Base-by-base conservation (phyloP, 495 filamentous ascomycete species). In the Pseudotulostoma volvatum region DNA sequence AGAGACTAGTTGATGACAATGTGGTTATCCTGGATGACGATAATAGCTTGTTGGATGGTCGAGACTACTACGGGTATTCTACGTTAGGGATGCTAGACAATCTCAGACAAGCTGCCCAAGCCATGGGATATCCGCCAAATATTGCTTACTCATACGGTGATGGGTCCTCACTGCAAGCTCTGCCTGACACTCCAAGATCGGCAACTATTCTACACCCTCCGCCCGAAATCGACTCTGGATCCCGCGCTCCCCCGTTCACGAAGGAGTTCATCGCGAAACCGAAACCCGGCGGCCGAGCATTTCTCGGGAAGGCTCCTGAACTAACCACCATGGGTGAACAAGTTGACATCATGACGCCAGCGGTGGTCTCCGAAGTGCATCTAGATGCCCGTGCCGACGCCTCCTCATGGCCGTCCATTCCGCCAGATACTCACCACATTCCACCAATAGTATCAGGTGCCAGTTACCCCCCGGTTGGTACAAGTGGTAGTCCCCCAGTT, bases 21-120 rank as follows among this genome's bases (percentile, higher is more conserved):
- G 50, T 57, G 4, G 51, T 50, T n/a, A 51, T 61, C 32, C 53
- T 59, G 33, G 59, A 63, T 31, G 61, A 63, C 35, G 58, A 62
- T 1, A 46, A 43, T 11, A 50, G 40, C 23, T n/a, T 47, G 15
- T 34, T 44, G 11, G 55, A 61, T 19, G 53, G 48, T 9, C 45
- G 46, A 7, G 52, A 59, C 31, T 44, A 48, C 5, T 48, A 53
- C 33, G 46, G 52, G 0, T 55, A 56, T 36, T 53, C 56, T 2
- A 53, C 53, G 38, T 54, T 57, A 33, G 50, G 56, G 0, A 59
- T 60, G 42, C 32, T 60, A 9, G 58, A 61, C 11, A 53, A 48
- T 20, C 37, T 52, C 17, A 39, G 48, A 1, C 50, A 50, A 21
- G 46, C 39, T 18, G 20, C 46, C 36, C 34, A 31, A 25, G 30